Base-by-base conservation (phyloP, 2,329 filamentous ascomycete species). In the Myriosclerotinia curreyana region DNA sequence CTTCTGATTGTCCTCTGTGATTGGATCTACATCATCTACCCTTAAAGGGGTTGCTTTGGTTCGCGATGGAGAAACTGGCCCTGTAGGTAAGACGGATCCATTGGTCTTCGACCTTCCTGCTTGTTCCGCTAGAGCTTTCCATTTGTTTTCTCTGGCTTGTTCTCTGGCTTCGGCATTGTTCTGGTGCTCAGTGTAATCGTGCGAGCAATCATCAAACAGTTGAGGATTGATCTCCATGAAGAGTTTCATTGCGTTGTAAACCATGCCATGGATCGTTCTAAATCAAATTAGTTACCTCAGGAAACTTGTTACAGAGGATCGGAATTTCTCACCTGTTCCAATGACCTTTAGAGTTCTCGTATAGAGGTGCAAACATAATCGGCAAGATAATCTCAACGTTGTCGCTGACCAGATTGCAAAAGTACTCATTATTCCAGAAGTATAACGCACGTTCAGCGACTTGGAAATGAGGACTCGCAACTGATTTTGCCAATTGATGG, bases 391-490 rank as follows among this genome's bases (percentile, higher is more conserved):
- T 94, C 74, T 98, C 94, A 63, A 99, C 95, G 73, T 99, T 99
- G 79, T 99, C 95, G 80, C 93, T 97, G 70, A 99, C 95, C 65
- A 99, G 83, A 75, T 98, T 99, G 82, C 95, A 99, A 79, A 99
- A 99, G 77, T 99, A 99, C 77, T 99, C 95, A 75, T 99, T 99
- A 82, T 99, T 99, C 95, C 95, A 99, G 81, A 99, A 99, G 79
- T 99, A 99, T 36, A 99, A 83, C 6, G 95, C 95, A 69, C 95
- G 87, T 79, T 99, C 95, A 22, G 95, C 95, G 65, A 99, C 95
- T 81, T 99, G 95, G 80, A 99, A 99, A 78, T 99, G 95, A 56
- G 95, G 95, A 75, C 95, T 99, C 58, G 95, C 94, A 50, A 99
- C 95, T 2, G 95, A 98, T 77, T 98, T 99, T 69, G 95, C 93